Percentiles rank a stretch among this genome's conserved stretches.
Evolutionary conservation across 768 basidiomycete species (phyloP).

Genomic region (Sistotremastrum niveocremeum): DNA sequence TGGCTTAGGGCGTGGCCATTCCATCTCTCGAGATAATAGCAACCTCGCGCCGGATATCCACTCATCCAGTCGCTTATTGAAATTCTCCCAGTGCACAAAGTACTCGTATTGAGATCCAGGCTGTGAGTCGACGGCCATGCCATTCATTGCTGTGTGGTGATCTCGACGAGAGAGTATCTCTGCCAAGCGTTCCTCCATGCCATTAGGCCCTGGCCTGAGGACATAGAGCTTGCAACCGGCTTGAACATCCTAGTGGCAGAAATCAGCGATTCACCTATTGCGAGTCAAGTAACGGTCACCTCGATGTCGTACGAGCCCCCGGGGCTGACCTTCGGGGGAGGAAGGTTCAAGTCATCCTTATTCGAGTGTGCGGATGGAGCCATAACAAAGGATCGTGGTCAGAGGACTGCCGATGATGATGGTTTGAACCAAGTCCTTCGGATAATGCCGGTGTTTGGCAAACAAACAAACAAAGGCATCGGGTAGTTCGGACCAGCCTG

Average conservation of each 20-base stretch:
- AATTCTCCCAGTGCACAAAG: conserved; percentile 97
- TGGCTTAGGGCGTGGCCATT: conserved; percentile 88
- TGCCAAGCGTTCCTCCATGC: conserved; percentile 81
- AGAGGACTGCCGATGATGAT: too few species aligned
- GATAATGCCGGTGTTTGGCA: too few species aligned
- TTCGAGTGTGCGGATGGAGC: conserved; percentile 11
- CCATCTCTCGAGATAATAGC: conserved; percentile 72
- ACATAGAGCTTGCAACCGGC: conserved; percentile 96
- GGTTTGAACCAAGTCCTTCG: too few species aligned
- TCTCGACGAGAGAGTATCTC: conserved; percentile 94
- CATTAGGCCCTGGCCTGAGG: conserved; percentile 61
- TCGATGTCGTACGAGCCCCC: conserved; percentile 69
- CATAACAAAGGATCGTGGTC: conserved; percentile 14
- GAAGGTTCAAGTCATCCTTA: conserved; percentile 24
- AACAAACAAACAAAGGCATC: too few species aligned
- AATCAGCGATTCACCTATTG: conserved; percentile 10
- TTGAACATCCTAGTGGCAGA: conserved; percentile 50
- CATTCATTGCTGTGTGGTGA: conserved; percentile 26
- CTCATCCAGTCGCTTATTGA: conserved; percentile 98
- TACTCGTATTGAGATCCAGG: conserved; percentile 65
- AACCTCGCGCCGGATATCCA: conserved; percentile 89
- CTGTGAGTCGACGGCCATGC: conserved; percentile 30
- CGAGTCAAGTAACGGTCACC: conserved; percentile 28
- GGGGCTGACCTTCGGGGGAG: conserved; percentile 52
- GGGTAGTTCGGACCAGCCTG: too few species aligned